Evolutionary conservation across 192 early-diverging fungal species (phyloP).

Genomic region (Chytriomyces hyalinus): DNA sequence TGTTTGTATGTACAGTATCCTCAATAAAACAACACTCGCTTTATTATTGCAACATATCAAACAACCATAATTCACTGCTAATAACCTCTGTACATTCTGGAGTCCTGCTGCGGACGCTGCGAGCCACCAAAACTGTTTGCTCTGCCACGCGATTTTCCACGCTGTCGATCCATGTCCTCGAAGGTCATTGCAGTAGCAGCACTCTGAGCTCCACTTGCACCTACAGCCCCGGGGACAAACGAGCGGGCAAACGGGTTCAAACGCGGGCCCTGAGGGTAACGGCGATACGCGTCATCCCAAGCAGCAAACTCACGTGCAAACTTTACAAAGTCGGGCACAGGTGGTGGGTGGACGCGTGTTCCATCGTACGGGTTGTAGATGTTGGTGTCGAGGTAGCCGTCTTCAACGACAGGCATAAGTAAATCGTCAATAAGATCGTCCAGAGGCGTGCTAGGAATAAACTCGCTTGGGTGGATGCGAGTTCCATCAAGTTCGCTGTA

Average conservation of each 20-base stretch:
- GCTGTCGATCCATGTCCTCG: background rate
- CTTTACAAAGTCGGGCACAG: constrained; percentile 3
- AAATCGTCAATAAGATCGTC: constrained; percentile 22
- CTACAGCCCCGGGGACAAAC: background rate
- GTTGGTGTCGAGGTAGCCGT: background rate
- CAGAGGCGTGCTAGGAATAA: background rate
- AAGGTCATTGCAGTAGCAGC: background rate
- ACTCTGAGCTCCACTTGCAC: background rate
- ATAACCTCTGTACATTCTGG: too few species aligned
- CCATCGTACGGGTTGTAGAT: background rate
- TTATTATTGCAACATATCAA: too few species aligned
- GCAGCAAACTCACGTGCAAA: constrained; percentile 31
- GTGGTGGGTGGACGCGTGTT: background rate
- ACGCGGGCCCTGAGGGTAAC: background rate
- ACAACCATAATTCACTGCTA: too few species aligned
- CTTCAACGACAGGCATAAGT: constrained; percentile 9
- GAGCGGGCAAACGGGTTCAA: constrained; percentile 11
- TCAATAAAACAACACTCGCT: too few species aligned
- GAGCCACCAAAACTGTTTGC: background rate
- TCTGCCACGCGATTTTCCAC: background rate
- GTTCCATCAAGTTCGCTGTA: constrained; percentile 28
- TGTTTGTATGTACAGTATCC: too few species aligned
- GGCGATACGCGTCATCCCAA: background rate
- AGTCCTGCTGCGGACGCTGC: too few species aligned
- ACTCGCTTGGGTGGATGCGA: constrained; percentile 12